Evolutionary conservation across 1,284 basidiomycete genomes (phyloP), one percentile per base, ranked within the genome.

Genomic region (Psilocybe mexicana): DNA sequence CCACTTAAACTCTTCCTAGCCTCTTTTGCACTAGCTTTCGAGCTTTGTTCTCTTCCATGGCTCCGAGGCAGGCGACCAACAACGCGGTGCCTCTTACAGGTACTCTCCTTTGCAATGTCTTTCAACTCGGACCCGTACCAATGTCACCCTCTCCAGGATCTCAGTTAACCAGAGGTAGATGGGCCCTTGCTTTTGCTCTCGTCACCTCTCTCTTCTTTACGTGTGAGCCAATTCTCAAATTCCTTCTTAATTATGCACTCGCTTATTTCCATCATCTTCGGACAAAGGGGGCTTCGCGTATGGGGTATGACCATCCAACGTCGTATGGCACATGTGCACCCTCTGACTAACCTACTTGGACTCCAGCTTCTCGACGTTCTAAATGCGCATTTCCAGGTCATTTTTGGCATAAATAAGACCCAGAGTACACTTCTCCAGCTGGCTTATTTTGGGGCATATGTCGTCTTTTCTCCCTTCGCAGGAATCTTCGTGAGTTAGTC

Each of bases 361-460:
- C 48, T 46, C 6, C 69, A 90, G 79, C 83, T 94, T 52, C 87
- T 94, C 62, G 93, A 94, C 72, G 92, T 93, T 35, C 79, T 94
- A 57, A 92, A 92, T 74, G 84, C 89, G 54, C 89, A 92, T 69
- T 92, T 93, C 72, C 91, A 91, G 74, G 71, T 68, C 10, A 83
- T 90, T 7, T 88, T 92, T 63, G 77, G 78, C 1, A 89, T 92
- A 70, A 81, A 82, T 45, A 90, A 88, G 66, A 81, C 90, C 18
- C 85, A 93, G 70, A 93, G 90, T 46, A 93, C 93, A 1, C 83
- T 92, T 59, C 80, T 96, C 33, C 93, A 96, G 69, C 82, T 92
- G 6, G 90, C 91, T 3, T 95, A 94, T 74, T 95, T 94, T 63
- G 88, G 88, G 44, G 90, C 90, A 8, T 80, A 71, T 86, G 11